These are phyloP conservation scores for Corynascus novoguineensis DNA, from an alignment of 495 filamentous ascomycete species.

Conservation along the genomic window DNA sequence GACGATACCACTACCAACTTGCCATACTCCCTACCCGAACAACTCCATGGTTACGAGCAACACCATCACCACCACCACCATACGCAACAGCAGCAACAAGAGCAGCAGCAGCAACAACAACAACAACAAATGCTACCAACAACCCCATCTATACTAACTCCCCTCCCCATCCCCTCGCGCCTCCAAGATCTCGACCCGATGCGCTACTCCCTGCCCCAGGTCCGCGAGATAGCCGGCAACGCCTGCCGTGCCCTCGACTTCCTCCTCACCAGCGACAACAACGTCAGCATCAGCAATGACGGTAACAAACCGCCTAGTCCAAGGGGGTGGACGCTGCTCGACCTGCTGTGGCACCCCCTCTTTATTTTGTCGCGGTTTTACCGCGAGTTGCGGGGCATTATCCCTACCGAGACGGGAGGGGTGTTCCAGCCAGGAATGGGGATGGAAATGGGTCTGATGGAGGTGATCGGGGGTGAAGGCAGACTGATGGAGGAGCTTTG, in stretches of 20 bases:
- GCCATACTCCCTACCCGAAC: background rate
- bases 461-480: background rate
- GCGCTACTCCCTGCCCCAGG: slow-evolving; percentile 20
- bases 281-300: too few relatives aligned
- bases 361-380: slow-evolving; percentile 34
- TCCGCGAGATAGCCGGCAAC: slow-evolving; percentile 30
- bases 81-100: slow-evolving; percentile 3
- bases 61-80: slow-evolving; percentile 9
- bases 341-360: slow-evolving; percentile 35
- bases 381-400: background rate
- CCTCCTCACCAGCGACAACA: background rate
- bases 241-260: slow-evolving; percentile 39
- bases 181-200: slow-evolving; percentile 26
- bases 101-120: background rate
- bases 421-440: background rate
- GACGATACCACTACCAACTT: background rate
- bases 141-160: background rate
- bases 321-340: slow-evolving; percentile 29
- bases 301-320: slow-evolving; percentile 16
- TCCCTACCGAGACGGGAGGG: background rate
- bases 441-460: background rate
- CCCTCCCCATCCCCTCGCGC: slow-evolving; percentile 7
- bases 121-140: background rate
- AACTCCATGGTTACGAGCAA: too few relatives aligned
- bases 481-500: slow-evolving; percentile 36